phyloP scores from a whole-genome alignment of 139 green algal genomes.

The Chlamydomonas applanata region DNA sequence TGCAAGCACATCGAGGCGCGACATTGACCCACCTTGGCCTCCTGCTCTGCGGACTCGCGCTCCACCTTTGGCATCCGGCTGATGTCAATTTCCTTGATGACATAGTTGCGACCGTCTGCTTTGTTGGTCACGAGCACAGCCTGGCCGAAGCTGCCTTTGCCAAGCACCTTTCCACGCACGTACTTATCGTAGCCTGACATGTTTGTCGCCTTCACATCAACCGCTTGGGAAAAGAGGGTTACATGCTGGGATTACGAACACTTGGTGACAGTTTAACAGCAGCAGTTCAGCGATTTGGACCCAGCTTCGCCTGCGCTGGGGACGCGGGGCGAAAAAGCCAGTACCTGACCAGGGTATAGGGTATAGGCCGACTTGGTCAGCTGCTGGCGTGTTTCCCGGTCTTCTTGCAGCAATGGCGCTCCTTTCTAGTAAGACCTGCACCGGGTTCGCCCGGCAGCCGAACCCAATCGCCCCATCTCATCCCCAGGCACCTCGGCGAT shows the following conservation, averaged over 20 bases:
- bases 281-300: no score
- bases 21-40: conserved; percentile 54
- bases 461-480: neutral
- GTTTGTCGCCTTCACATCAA: neutral
- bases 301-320: no score
- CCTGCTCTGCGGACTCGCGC: conserved; percentile 53
- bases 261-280: neutral
- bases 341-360: no score
- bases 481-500: neutral
- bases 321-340: no score
- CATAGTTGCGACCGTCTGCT: conserved; percentile 62
- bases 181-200: conserved; percentile 47
- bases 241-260: neutral
- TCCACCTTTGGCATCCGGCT: conserved; percentile 58
- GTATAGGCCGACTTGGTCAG: no score
- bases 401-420: no score
- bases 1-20: no score
- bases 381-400: no score
- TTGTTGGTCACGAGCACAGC: conserved; percentile 57
- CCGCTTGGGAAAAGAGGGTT: neutral
- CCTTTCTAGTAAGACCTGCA: no score
- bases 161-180: conserved; percentile 48
- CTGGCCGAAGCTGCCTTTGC: conserved; percentile 65
- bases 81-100: conserved; percentile 79
- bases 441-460: neutral